Percentiles rank a stretch among this genome's conserved stretches.
Evolutionary conservation across 345 rosid species (phyloP).

Genomic region (Populus ilicifolia): DNA sequence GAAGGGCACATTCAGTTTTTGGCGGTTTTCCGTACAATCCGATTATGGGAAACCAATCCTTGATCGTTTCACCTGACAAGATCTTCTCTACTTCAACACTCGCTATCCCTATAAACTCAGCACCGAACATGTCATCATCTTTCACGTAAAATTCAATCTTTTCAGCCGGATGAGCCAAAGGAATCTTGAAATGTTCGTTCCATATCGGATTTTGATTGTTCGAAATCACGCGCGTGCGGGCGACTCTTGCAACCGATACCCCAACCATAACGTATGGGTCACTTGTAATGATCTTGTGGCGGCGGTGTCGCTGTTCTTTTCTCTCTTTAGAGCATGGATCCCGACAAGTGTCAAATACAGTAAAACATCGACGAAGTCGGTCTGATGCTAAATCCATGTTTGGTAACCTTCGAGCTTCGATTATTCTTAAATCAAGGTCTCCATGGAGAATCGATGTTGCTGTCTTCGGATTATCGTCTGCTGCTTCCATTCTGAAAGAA

Average conservation of each 20-base stretch:
- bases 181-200: constrained; percentile 65
- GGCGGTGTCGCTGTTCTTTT: constrained; percentile 8
- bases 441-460: constrained; percentile 49
- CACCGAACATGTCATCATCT: constrained; percentile 78
- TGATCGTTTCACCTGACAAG: constrained; percentile 38
- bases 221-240: constrained; percentile 76
- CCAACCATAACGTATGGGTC: constrained; percentile 85
- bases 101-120: constrained; percentile 66
- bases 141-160: constrained; percentile 66
- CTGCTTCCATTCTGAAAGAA: neutral
- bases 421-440: constrained; percentile 61
- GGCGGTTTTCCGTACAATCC: constrained; percentile 55
- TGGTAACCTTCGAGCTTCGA: constrained; percentile 70
- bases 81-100: constrained; percentile 36
- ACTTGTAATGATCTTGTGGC: constrained; percentile 58
- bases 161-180: constrained; percentile 66
- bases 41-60: constrained; percentile 68
- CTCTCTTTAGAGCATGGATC: constrained; percentile 20
- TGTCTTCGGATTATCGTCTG: neutral
- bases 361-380: constrained; percentile 52
- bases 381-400: constrained; percentile 74
- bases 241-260: constrained; percentile 66
- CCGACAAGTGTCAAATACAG: constrained; percentile 34
- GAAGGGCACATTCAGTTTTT: constrained; percentile 61
- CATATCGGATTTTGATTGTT: constrained; percentile 61